Percentiles rank a stretch among this genome's conserved stretches.
Conservation (phyloP, 306 rosid genomes). For the Castanopsis chinensis region DNA sequence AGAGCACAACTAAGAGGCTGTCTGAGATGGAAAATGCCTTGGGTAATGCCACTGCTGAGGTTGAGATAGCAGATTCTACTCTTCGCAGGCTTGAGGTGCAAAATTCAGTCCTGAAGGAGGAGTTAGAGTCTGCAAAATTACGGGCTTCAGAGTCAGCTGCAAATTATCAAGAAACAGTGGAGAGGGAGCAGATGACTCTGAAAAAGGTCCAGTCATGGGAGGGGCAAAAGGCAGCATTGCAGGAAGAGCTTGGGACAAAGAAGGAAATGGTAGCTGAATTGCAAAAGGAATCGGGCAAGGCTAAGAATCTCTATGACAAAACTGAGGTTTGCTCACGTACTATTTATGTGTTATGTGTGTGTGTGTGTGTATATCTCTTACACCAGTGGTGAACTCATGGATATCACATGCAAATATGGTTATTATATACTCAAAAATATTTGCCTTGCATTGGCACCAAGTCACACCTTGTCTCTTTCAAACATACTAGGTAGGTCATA, state of each 20-base stretch:
- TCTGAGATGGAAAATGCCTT: constrained; percentile 56
- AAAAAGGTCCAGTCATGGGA: constrained; percentile 44
- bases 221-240: constrained; percentile 36
- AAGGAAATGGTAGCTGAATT: constrained; percentile 38
- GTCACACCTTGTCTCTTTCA: not conserved
- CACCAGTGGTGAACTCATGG: not conserved
- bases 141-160: constrained; percentile 35
- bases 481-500: too few relatives aligned
- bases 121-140: constrained; percentile 39
- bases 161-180: constrained; percentile 38
- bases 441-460: not conserved
- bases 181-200: constrained; percentile 42
- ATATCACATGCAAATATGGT: not conserved
- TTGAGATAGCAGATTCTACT: constrained; percentile 36
- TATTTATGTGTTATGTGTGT: not conserved
- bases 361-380: not conserved
- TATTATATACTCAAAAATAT: not conserved
- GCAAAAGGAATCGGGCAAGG: constrained; percentile 41
- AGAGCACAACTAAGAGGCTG: constrained; percentile 52
- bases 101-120: constrained; percentile 41
- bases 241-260: constrained; percentile 47
- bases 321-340: constrained; percentile 45
- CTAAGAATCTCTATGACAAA: constrained; percentile 32
- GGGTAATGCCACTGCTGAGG: constrained; percentile 38
- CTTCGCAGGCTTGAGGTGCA: constrained; percentile 32